These are phyloP conservation scores for Solanum tacnaense DNA, from an alignment of 257 asterid genomes.

Conservation along the genomic window DNA sequence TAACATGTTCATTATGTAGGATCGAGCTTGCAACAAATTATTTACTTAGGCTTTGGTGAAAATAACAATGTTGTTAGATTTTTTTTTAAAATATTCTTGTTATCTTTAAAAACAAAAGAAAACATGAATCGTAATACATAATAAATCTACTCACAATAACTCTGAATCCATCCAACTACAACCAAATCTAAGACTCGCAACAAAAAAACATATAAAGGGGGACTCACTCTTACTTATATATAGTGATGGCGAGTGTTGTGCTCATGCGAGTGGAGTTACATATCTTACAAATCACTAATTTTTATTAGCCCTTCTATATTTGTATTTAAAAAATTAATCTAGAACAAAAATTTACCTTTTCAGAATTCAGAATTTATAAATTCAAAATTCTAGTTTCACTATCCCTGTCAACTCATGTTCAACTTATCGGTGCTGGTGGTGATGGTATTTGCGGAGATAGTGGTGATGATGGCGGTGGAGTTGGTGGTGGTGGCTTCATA, in stretches of 20 bases:
- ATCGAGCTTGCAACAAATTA: too few species aligned
- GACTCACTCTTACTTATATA: too few species aligned
- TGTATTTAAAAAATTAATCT: too few species aligned
- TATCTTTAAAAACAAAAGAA: too few species aligned
- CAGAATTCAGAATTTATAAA: neutral
- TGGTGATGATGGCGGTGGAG: neutral
- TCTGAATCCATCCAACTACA: neutral
- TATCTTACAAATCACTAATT: neutral
- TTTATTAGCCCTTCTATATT: neutral
- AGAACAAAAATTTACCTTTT: neutral
- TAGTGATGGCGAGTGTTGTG: too few species aligned
- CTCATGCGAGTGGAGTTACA: neutral
- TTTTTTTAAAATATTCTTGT: too few species aligned
- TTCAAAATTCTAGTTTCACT: neutral
- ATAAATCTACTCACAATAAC: neutral
- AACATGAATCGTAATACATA: neutral
- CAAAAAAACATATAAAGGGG: neutral
- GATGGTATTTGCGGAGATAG: neutral
- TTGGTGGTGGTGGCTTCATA: neutral
- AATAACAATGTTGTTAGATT: too few species aligned
- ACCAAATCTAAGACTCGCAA: neutral
- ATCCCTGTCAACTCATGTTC: neutral
- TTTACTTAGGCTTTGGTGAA: too few species aligned
- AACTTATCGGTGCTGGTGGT: neutral
- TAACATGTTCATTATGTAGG: too few species aligned